Conservation (phyloP, 495 filamentous ascomycete genomes). For the Ramalina intermedia region DNA sequence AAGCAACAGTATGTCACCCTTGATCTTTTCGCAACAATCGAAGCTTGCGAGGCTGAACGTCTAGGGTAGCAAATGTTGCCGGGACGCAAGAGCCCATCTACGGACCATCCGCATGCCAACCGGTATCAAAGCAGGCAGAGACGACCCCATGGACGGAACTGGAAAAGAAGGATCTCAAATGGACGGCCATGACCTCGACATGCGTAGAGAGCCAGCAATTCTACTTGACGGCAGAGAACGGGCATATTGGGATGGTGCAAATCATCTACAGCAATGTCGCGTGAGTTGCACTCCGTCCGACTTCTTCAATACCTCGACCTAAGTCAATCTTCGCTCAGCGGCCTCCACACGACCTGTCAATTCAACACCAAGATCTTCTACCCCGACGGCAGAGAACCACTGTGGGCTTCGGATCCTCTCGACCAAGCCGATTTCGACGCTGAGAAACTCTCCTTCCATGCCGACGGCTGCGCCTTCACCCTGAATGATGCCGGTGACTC, state of each 20-base stretch:
- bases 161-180: conserved; percentile 63
- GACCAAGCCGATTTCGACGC: conserved; percentile 70
- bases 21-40: not conserved
- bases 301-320: not conserved
- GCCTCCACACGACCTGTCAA: conserved; percentile 77
- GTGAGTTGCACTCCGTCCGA: conserved; percentile 37
- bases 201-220: conserved; percentile 94
- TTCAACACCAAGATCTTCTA: conserved; percentile 88
- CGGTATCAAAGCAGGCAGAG: conserved; percentile 67
- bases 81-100: conserved; percentile 96
- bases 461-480: conserved; percentile 65
- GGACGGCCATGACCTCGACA: conserved; percentile 67
- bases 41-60: not conserved
- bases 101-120: conserved; percentile 74
- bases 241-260: conserved; percentile 65
- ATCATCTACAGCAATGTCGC: conserved; percentile 96
- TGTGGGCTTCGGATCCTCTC: conserved; percentile 71
- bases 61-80: conserved; percentile 76
- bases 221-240: conserved; percentile 71
- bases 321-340: conserved; percentile 35
- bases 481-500: conserved; percentile 69
- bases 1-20: conserved; percentile 46
- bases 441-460: conserved; percentile 66
- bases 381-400: conserved; percentile 46
- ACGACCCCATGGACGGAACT: conserved; percentile 68